phyloP scores from a whole-genome alignment of 2,329 filamentous ascomycete genomes.

The Waltergamsia citrina region DNA sequence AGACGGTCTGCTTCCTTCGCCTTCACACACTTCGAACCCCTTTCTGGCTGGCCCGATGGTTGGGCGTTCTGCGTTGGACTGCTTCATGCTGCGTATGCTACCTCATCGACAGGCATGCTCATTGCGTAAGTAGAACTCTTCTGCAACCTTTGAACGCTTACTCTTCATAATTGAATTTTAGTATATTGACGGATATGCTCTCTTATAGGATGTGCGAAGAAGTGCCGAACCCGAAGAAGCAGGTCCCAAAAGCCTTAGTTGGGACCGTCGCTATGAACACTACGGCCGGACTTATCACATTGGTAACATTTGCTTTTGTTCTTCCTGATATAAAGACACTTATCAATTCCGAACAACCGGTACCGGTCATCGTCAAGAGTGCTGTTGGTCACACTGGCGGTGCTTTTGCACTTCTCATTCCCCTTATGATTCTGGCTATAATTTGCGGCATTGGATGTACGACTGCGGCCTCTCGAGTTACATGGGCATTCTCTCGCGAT shows the following conservation, averaged over 20 bases:
- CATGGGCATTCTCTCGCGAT: constrained; percentile 62
- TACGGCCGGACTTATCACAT: constrained; percentile 54
- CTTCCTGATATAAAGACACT: constrained; percentile 53
- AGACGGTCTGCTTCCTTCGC: constrained; percentile 53
- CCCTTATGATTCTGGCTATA: constrained; percentile 54
- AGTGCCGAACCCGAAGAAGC: constrained; percentile 14
- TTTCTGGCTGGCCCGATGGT: constrained; percentile 59
- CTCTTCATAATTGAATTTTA: no score
- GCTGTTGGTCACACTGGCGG: constrained; percentile 51
- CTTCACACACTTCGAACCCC: constrained; percentile 58
- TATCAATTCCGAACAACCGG: constrained; percentile 46
- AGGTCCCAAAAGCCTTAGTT: constrained; percentile 66
- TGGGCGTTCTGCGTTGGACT: constrained; percentile 69
- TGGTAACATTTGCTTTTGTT: constrained; percentile 60
- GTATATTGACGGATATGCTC: no score
- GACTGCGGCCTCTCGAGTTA: constrained; percentile 56
- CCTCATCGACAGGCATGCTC: constrained; percentile 71
- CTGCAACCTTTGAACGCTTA: no score
- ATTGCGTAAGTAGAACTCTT: constrained; percentile 49
- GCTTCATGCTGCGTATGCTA: constrained; percentile 63
- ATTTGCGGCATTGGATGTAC: constrained; percentile 62
- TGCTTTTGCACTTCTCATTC: constrained; percentile 52
- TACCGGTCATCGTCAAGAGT: constrained; percentile 52
- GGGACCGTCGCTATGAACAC: constrained; percentile 57
- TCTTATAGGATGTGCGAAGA: no score